Conservation (phyloP, 495 filamentous ascomycete genomes). For the Penicillium herquei region DNA sequence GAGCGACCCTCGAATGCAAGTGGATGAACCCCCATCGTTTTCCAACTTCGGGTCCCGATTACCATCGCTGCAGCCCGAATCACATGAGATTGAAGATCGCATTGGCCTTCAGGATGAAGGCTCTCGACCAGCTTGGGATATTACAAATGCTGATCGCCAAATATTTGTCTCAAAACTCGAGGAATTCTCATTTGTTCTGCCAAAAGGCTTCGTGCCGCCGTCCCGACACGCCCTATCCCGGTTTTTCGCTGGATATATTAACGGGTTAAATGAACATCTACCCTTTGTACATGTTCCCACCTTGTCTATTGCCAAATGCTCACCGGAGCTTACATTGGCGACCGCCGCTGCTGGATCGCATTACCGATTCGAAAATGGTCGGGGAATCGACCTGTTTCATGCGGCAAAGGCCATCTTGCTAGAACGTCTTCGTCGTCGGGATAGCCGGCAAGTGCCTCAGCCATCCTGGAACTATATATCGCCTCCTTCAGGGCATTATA, state of each 20-base stretch:
- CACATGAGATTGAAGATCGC: conserved; percentile 55
- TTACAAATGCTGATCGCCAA: conserved; percentile 61
- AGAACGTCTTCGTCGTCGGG: conserved; percentile 46
- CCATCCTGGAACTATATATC: conserved; percentile 46
- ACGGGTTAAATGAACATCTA: conserved; percentile 48
- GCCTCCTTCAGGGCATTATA: conserved; percentile 37
- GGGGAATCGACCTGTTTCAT: conserved; percentile 69
- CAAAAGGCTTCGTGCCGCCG: conserved; percentile 61
- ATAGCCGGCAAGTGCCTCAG: conserved; percentile 44
- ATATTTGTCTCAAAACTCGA: conserved; percentile 61
- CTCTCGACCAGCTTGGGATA: conserved; percentile 59
- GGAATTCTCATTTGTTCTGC: conserved; percentile 65
- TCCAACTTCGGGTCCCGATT: conserved; percentile 69
- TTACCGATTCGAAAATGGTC: conserved; percentile 63
- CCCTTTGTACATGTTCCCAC: conserved; percentile 52
- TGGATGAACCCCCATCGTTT: conserved; percentile 49
- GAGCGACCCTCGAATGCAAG: conserved; percentile 34
- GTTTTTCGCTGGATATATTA: conserved; percentile 51
- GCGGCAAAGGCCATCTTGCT: conserved; percentile 52
- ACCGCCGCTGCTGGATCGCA: conserved; percentile 50
- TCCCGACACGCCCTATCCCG: conserved; percentile 46
- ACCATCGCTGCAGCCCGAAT: conserved; percentile 65
- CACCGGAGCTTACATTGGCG: conserved; percentile 46
- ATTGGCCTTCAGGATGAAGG: conserved; percentile 45
- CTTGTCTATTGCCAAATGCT: conserved; percentile 43